Percentiles rank a stretch among this genome's conserved stretches.
Conservation (phyloP, 148 eudicot genomes). For the Arbutus unedo region DNA sequence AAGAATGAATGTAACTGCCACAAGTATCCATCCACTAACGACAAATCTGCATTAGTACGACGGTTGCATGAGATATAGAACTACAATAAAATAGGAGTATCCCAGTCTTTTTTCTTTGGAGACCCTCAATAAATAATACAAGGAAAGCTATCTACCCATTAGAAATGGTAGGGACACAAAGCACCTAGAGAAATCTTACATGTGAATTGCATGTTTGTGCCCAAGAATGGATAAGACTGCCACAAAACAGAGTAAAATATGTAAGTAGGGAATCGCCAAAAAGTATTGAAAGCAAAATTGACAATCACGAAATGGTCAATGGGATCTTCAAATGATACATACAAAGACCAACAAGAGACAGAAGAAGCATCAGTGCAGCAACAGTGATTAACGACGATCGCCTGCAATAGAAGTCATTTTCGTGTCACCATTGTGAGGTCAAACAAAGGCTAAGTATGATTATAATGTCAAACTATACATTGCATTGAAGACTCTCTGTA, state of each 20-base stretch:
- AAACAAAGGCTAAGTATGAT: not conserved
- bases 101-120: not conserved
- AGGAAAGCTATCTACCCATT: no score
- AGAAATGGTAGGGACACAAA: not conserved
- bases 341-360: conserved; percentile 78
- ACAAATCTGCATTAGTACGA: conserved; percentile 63
- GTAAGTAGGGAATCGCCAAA: not conserved
- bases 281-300: not conserved
- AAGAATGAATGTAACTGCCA: conserved; percentile 74
- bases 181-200: conserved; percentile 42
- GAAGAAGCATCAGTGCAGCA: conserved; percentile 69
- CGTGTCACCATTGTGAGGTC: conserved; percentile 13
- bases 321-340: conserved; percentile 25
- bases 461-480: conserved; percentile 46
- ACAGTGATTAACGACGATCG: conserved; percentile 59
- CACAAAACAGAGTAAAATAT: conserved; percentile 4
- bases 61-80: conserved; percentile 10
- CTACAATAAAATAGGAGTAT: not conserved
- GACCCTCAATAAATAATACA: not conserved
- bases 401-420: conserved; percentile 41
- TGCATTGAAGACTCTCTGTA: conserved; percentile 60
- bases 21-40: conserved; percentile 90
- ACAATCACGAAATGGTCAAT: not conserved
- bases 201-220: conserved; percentile 64
- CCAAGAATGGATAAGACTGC: conserved; percentile 70